Conservation (phyloP, 306 rosid species). For the Vicia faba region DNA sequence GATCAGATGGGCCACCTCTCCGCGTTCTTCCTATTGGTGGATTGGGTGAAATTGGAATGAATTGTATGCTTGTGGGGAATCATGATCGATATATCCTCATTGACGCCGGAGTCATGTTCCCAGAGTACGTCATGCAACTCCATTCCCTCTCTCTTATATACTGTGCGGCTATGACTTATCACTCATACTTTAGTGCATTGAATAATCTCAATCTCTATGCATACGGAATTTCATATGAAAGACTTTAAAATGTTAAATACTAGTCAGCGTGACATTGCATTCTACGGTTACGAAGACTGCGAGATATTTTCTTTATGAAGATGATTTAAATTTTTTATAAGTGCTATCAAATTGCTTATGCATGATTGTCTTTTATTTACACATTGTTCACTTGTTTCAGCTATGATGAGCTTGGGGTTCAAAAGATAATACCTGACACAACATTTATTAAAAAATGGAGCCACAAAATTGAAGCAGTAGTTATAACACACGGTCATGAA, state of each 20-base stretch:
- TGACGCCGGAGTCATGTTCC: slow-evolving; percentile 98
- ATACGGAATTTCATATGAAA: slow-evolving; percentile 15
- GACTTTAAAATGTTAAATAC: slow-evolving; percentile 21
- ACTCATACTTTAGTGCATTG: slow-evolving; percentile 3
- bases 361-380: not conserved
- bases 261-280: slow-evolving; percentile 14
- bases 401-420: slow-evolving; percentile 94
- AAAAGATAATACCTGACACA: slow-evolving; percentile 91
- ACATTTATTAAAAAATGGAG: too few species aligned
- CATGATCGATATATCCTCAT: slow-evolving; percentile 84
- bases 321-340: slow-evolving; percentile 8
- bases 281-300: not conserved
- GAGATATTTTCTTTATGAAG: slow-evolving; percentile 16
- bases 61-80: slow-evolving; percentile 97
- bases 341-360: slow-evolving; percentile 2
- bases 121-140: slow-evolving; percentile 39
- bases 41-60: slow-evolving; percentile 97
- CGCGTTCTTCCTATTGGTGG: slow-evolving; percentile 98
- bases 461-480: too few species aligned
- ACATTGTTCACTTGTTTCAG: slow-evolving; percentile 52
- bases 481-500: too few species aligned
- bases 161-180: not conserved
- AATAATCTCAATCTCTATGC: not conserved
- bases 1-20: slow-evolving; percentile 88
- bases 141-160: slow-evolving; percentile 9